Evolutionary conservation across 2,329 filamentous ascomycete species (phyloP).

Genomic region (Gliomastix tumulicola): DNA sequence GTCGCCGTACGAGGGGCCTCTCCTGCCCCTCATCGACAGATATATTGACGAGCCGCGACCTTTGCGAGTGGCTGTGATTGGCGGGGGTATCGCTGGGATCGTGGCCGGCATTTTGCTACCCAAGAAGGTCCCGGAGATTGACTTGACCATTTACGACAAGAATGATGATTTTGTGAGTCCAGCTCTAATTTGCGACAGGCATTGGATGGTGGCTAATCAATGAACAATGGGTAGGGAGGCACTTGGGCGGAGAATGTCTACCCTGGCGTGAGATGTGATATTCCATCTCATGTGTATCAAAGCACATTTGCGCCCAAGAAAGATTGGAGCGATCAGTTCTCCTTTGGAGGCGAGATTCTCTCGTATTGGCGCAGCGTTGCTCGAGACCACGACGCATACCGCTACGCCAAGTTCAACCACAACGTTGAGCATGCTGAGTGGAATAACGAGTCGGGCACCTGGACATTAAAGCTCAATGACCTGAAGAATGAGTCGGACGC

Average conservation of each 20-base stretch:
- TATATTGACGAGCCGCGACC: conserved; percentile 25
- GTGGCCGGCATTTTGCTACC: conserved; percentile 60
- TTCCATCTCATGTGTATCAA: conserved; percentile 65
- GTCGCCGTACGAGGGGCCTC: no score
- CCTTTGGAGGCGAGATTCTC: conserved; percentile 47
- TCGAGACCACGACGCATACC: not conserved
- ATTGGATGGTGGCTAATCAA: no score
- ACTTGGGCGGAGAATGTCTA: conserved; percentile 52
- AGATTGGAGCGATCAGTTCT: conserved; percentile 63
- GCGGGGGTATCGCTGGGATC: conserved; percentile 25
- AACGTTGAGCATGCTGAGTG: not conserved
- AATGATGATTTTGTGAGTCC: conserved; percentile 55
- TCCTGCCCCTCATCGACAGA: no score
- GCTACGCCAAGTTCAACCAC: not conserved
- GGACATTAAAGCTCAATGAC: not conserved
- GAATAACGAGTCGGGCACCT: not conserved
- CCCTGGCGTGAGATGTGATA: conserved; percentile 60
- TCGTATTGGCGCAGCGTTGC: not conserved
- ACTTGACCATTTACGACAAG: conserved; percentile 62
- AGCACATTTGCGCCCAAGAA: conserved; percentile 60
- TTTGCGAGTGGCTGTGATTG: conserved; percentile 25
- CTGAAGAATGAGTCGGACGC: not conserved
- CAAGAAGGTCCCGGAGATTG: conserved; percentile 59
- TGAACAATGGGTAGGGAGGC: no score
- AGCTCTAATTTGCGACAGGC: no score